These are phyloP conservation scores for Solanum hybrid DNA, from an alignment of 305 asterid genomes.

Conservation along the genomic window DNA sequence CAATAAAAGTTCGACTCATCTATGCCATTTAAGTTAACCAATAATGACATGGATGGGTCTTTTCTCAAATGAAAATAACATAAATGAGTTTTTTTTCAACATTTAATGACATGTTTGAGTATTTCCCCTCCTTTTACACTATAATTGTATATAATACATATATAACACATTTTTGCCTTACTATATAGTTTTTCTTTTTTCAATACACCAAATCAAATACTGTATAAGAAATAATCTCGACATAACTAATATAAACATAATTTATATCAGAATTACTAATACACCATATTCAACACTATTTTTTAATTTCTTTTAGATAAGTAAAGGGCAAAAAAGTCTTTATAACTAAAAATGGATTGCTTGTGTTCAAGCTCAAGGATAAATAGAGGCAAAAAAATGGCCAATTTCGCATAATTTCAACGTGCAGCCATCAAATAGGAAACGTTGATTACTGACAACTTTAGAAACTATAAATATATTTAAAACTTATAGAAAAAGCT, in stretches of 20 bases:
- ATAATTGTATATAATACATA: too few relatives aligned
- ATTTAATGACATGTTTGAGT: too few relatives aligned
- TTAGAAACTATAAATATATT: not conserved
- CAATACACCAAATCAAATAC: not conserved
- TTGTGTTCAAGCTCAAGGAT: not conserved
- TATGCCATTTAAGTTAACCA: not conserved
- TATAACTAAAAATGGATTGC: not conserved
- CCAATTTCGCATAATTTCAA: not conserved
- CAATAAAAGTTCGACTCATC: too few relatives aligned
- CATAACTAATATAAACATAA: too few relatives aligned
- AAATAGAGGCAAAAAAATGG: not conserved
- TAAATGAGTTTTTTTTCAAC: too few relatives aligned
- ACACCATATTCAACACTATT: not conserved
- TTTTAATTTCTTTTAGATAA: not conserved
- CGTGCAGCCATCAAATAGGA: not conserved
- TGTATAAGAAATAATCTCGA: not conserved
- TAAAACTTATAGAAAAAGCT: not conserved
- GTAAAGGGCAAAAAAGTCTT: not conserved
- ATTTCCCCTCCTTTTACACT: too few relatives aligned
- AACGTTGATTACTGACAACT: not conserved
- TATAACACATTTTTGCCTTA: not conserved
- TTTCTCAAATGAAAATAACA: not conserved
- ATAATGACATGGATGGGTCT: accelerated
- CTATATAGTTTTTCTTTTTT: too few relatives aligned
- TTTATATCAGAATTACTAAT: too few relatives aligned